Conservation (phyloP, 192 early-diverging fungal genomes). For the Spizellomyces sp. region DNA sequence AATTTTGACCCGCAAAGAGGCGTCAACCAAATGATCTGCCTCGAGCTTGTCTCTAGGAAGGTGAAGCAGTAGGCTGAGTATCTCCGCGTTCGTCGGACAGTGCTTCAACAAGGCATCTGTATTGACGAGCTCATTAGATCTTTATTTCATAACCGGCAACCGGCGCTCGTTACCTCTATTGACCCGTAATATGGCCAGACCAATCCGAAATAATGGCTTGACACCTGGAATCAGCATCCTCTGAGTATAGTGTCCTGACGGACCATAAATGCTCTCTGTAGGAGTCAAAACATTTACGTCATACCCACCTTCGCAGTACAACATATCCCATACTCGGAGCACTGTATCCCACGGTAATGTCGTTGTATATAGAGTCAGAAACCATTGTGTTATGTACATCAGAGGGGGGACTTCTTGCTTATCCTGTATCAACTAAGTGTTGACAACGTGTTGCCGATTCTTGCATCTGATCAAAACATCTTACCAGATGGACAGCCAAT, state of each 20-base stretch:
- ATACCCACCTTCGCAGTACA: slow-evolving; percentile 72
- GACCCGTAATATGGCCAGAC: slow-evolving; percentile 69
- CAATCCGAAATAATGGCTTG: slow-evolving; percentile 82
- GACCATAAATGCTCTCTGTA: background rate
- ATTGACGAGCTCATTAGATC: too few relatives aligned
- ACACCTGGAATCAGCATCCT: slow-evolving; percentile 48
- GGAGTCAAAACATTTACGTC: too few relatives aligned
- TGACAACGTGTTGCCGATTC: slow-evolving; percentile 8
- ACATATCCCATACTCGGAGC: slow-evolving; percentile 91
- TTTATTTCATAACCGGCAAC: too few relatives aligned
- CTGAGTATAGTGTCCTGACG: background rate
- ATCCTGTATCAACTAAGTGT: slow-evolving; percentile 36
- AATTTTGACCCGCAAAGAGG: slow-evolving; percentile 71
- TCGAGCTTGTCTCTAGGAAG: slow-evolving; percentile 68
- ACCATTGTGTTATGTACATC: slow-evolving; percentile 95
- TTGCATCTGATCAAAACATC: slow-evolving; percentile 10
- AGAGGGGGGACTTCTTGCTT: slow-evolving; percentile 77
- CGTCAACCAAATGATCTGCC: slow-evolving; percentile 67
- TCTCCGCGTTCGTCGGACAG: slow-evolving; percentile 52
- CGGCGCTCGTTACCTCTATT: slow-evolving; percentile 44
- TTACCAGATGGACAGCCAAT: slow-evolving; percentile 71
- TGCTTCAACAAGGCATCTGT: background rate
- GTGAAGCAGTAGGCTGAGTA: slow-evolving; percentile 76
- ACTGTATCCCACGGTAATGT: slow-evolving; percentile 86
- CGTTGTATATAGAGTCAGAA: slow-evolving; percentile 87